phyloP scores from a whole-genome alignment of 192 early-diverging fungal species.

The Phlyctochytrium arcticum region DNA sequence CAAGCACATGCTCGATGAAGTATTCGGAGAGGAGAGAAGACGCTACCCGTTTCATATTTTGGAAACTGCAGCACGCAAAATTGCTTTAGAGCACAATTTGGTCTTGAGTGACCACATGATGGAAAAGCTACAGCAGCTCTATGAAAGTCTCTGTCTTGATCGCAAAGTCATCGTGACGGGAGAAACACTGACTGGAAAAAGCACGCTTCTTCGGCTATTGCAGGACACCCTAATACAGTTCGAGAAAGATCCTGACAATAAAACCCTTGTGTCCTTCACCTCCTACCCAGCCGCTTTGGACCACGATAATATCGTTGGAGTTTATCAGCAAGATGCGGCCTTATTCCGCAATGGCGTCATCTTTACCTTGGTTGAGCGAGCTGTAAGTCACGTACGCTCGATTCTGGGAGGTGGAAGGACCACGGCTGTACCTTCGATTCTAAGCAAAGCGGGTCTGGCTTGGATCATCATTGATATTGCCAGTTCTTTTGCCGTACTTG shows the following conservation, averaged over 20 bases:
- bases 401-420: no score
- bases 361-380: no score
- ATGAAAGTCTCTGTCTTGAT: not conserved
- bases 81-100: not conserved
- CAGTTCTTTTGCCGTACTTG: no score
- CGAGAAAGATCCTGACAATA: not conserved
- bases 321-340: no score
- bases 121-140: constrained; percentile 5
- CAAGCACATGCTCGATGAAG: not conserved
- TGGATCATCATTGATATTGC: no score
- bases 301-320: no score
- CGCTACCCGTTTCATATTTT: not conserved
- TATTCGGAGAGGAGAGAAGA: not conserved
- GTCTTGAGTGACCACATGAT: constrained; percentile 5
- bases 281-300: no score
- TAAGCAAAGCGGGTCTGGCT: no score
- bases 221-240: not conserved
- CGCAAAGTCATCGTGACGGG: constrained; percentile 13
- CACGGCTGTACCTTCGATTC: no score
- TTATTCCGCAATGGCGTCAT: no score
- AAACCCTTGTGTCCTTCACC: no score
- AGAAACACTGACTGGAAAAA: constrained; percentile 20
- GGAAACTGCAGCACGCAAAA: not conserved
- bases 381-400: no score
- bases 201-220: not conserved